Evolutionary conservation across 2,329 filamentous ascomycete genomes (phyloP).

Genomic region (Cercospora nicotianae): DNA sequence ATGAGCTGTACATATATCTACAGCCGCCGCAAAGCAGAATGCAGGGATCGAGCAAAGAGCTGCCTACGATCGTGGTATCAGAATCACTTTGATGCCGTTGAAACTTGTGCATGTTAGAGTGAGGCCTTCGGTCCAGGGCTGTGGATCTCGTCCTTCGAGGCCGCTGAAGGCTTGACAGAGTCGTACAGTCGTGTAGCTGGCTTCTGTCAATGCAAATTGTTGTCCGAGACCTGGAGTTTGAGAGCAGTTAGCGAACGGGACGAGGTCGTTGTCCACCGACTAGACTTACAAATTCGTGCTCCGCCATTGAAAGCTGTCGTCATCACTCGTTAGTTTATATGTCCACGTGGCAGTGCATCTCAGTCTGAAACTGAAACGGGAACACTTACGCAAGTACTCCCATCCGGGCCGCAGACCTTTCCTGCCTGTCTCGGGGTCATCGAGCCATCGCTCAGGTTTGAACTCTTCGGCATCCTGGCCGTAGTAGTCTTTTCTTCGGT

Average conservation of each 20-base stretch:
- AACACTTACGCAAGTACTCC: slow-evolving; percentile 33
- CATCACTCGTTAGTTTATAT: not conserved
- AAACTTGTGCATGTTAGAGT: slow-evolving; percentile 35
- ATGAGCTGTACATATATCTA: not conserved
- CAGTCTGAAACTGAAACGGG: not conserved
- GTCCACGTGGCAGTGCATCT: not conserved
- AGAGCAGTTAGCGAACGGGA: not conserved
- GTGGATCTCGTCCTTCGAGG: slow-evolving; percentile 36
- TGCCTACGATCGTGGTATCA: slow-evolving; percentile 22
- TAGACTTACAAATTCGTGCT: slow-evolving; percentile 34
- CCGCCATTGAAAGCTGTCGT: slow-evolving; percentile 42
- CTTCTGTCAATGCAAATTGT: slow-evolving; percentile 79
- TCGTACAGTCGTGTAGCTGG: slow-evolving; percentile 69
- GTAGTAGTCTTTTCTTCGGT: slow-evolving; percentile 60
- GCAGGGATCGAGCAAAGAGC: not conserved
- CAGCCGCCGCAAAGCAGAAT: not conserved
- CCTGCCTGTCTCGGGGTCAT: slow-evolving; percentile 32
- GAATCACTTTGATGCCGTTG: slow-evolving; percentile 34
- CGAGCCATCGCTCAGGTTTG: slow-evolving; percentile 42
- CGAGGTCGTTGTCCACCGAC: not conserved
- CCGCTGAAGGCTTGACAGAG: slow-evolving; percentile 69
- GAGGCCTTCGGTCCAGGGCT: slow-evolving; percentile 35
- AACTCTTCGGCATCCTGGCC: slow-evolving; percentile 48
- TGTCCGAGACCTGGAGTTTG: slow-evolving; percentile 41
- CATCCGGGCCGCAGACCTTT: slow-evolving; percentile 39